Evolutionary conservation across 78 protist species (phyloP), one percentile per base, ranked within the genome.

Genomic region (Cavenderia fasciculata): DNA sequence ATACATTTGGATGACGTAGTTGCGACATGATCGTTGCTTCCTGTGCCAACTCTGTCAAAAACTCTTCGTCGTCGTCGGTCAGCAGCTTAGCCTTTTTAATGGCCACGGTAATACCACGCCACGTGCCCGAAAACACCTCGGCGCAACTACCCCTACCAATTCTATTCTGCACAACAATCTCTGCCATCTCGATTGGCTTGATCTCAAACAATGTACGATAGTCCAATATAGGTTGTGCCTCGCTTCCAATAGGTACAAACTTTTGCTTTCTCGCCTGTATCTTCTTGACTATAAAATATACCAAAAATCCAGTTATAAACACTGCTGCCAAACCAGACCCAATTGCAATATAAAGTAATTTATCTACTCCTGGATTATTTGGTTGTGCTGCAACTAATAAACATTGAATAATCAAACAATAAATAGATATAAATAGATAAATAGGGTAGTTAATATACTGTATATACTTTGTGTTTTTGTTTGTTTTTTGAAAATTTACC

Each of bases 131-230:
- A 68, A 59, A 93, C 18, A 93, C 95, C 46, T 76, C 92, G 19
- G 87, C 95, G 46, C 90, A 93, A 62, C 92, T 86, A 10, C 95
- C 95, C 41, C 78, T 46, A 33, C 95, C 95, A 21, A 93, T 76
- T 57, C 90, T 49, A 57, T 82, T 82, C 33, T 44, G 70, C 27
- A 82, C 41, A 2, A 68, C 70, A 57, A 82, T 82, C 31, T 82
- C 90, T n/a, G 51, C 27, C 31, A 82, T 82, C 41, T 82, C 90
- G 41, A 82, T 82, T 23, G 90, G 90, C 57, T 82, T 82, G 33
- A 82, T 82, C 44, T 82, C 90, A 57, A 82, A 82, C 61, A 82
- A 43, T 44, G 86, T 75, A 38, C 68, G 65, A 56, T 82, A 82
- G 54, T 68, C 88, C 12, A 49, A 49, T 14, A 49, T 18, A 12